Base-by-base conservation (phyloP, 768 basidiomycete genomes). In the Russula olivacea region DNA sequence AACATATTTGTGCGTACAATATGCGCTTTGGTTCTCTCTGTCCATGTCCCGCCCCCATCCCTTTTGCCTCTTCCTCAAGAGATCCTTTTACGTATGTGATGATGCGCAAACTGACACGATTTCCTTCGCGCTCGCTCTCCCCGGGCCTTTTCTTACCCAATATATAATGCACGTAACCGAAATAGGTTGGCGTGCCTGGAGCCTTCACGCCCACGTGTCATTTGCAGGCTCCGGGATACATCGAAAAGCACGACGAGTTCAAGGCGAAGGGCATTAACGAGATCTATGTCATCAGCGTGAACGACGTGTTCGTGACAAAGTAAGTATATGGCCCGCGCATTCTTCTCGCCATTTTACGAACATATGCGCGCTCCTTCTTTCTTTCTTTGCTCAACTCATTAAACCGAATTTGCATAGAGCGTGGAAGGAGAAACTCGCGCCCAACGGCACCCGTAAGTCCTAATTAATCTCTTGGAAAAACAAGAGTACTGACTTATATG, bases 211-310 rank as follows among this genome's bases (percentile, higher is more conserved):
- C 67, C 12, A 48, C 65, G 12, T 67, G 67, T 41, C 63, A 59
- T 55, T 59, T 32, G 54, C 66, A 68, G 34, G 66, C 50, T 19
- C 67, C 67, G 1, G 67, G 61, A 11, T 93, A 87, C 76, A 80
- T 93, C 66, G 72, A 80, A 59, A 78, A 79, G 58, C 87, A 82
- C 72, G 80, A 85, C 15, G 77, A 85, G 70, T 89, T 89, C 82
- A 85, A 85, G 75, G 81, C 77, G 3, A 93, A 91, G 73, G 92
- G 89, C 12, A 76, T 92, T 69, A 80, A 83, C 63, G 78, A 82
- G 56, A 81, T 91, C 64, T 87, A 84, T 65, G 81, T 93, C 59
- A 74, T 94, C 59, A 77, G 84, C 28, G 86, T 90, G 61, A 94
- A 94, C 72, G 92, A 95, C 71, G 79, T 80, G 8, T 93, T 88